Base-by-base conservation (phyloP, 2,329 filamentous ascomycete species). In the Cordyceps fumosorosea region DNA sequence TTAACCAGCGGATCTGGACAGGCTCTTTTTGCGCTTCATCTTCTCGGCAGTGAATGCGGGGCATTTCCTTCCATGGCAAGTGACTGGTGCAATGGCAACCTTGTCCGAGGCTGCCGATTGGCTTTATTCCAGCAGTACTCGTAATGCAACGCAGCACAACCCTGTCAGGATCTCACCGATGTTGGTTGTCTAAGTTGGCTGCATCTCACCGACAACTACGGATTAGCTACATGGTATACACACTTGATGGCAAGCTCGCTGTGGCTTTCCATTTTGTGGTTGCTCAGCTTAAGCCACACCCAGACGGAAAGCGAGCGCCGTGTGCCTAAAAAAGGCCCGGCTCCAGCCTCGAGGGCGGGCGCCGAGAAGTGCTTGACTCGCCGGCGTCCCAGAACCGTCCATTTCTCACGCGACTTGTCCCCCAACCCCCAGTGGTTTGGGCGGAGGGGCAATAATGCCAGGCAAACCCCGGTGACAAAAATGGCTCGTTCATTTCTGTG, bases 391-490 rank as follows among this genome's bases (percentile, higher is more conserved):
- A 34, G 26, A n/a, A 14, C 20, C 45, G 22, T 14, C 45, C 32
- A 50, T 40, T 29, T 29, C 56, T 58, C 56, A 58, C 45, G 45
- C 56, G 56, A 58, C 56, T 48, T 57, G 56, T 40, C 42, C 45
- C 29, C 18, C 56, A 58, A 12, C 37, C 45, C 45, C 45, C 55
- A 45, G 34, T 48, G 47, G 55, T 56, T 56, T 56, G 8, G 42
- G 22, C n/a, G 2, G 11, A 56, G 42, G 16, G 18, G 24, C 16
- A 37, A 37, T 14, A n/a, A 56, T 26, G 55, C 55, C 55, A 18
- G 37, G 37, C 18, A 48, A n/a, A 20, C 54, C 24, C 10, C 11
- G 7, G 44, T 18, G 24, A 26, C 10, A 37, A 56, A 47, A 56
- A 48, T 56, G 42, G 55, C 55, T 56, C 55, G 42, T 48, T 56